Evolutionary conservation across 805 yeast species (phyloP), one percentile per base, ranked within the genome.

Genomic region (Yamadazyma phyllophila): DNA sequence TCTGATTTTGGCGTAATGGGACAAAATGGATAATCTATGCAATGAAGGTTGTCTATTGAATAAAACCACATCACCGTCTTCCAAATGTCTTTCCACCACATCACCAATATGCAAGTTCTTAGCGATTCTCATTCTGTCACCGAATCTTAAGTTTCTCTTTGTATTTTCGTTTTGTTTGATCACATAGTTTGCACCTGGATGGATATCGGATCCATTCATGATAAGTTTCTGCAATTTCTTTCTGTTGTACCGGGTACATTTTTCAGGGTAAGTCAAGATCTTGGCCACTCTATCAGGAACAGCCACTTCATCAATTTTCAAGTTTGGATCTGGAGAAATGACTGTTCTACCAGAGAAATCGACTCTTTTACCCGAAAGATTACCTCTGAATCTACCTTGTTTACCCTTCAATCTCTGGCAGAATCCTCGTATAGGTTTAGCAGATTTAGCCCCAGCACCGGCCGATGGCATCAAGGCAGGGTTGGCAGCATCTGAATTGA

Each of bases 331-430:
- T 2, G 99, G 99, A 2, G 98, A 92, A 60, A 94, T 94, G 56
- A 94, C 99, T 0, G 99, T 94, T 73, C 99, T 82, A 41, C 96
- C 99, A 0, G 97, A 90, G 62, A 94, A 94, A 67, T 94, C 99
- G 20, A 94, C 99, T 74, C 99, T 87, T 67, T 94, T 94, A 67
- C 99, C 99, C 1, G 97, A 90, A 56, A 94, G 71, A 61, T 94
- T 94, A 55, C 99, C 99, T 75, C 99, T 81, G 72, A 94, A 95
- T 63, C 99, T 85, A 60, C 99, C 99, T 69, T 94, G 98, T 57
- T 94, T 94, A 65, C 99, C 99, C 69, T 94, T 94, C 53, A 94
- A 76, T 61, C 99, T 81, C 72, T 94, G 99, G 65, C 99, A 94
- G 53, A 94, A 82, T 4, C 97, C 99, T 60, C 98, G 76, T 49